Base-by-base conservation (phyloP, 306 rosid genomes). In the Dryas octopetala region DNA sequence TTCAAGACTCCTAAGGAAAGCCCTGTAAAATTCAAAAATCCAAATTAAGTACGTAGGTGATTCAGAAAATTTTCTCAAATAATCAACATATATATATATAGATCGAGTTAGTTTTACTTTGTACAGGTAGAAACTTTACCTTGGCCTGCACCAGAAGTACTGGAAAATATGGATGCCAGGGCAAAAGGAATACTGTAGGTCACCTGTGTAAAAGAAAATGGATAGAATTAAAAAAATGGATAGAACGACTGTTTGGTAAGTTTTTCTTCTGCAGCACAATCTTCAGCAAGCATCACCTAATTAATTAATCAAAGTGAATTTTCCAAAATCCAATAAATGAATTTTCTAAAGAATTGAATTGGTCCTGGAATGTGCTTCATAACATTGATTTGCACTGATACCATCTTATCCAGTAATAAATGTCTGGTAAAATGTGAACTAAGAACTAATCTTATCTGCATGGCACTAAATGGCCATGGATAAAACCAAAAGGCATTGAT, bases 111-210 rank as follows among this genome's bases (percentile, higher is more conserved):
- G 38, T 32, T 32, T 32, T 32, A 32, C 0, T 23, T 23, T 23
- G 23, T 23, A 23, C 23, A 23, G 23, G 23, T 23, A 23, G 23
- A 23, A 23, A 0, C 23, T 23, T 23, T 23, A 23, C 23, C 98
- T 84, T 91, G 97, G 54, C 98, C 98, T 40, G 97, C 98, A 26
- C 93, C 91, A 15, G 94, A 80, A 9, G 70, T 45, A 66, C 38
- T 78, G 57, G 89, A 91, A 83, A 86, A 95, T 72, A 95, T 95
- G 4, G 99, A 95, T 5, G 99, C 97, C 16, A 95, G 55, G n/a
- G 99, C 97, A 71, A 90, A 91, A 2, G 97, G 99, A 78, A 92
- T 79, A 69, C 97, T 91, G 84, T 45, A 95, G 32, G 93, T 93
- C 68, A 89, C 89, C 98, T 93, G 88, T 53, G 61, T 10, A 48